A percentile compares a stretch with the other conserved stretches of the same genome.
Conservation (phyloP, 1,284 basidiomycete species). For the Cryptococcus sp. region DNA sequence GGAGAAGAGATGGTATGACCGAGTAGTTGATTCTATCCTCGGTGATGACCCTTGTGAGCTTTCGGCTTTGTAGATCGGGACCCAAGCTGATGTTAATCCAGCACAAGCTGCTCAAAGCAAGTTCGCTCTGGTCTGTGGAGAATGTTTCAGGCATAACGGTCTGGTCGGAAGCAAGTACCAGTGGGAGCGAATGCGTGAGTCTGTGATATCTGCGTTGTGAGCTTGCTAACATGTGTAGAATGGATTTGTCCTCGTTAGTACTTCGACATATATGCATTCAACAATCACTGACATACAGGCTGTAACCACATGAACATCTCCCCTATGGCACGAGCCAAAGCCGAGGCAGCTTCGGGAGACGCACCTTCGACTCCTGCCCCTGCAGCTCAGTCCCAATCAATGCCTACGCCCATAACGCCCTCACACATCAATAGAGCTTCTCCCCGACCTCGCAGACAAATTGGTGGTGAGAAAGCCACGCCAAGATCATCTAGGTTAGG, state of each 20-base stretch:
- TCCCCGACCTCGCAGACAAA: constrained; percentile 17
- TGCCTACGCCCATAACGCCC: constrained; percentile 8
- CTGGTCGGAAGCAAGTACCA: constrained; percentile 75
- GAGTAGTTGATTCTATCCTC: constrained; percentile 75
- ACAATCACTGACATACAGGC: constrained; percentile 12
- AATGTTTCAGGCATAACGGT: constrained; percentile 91
- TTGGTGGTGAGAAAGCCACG: constrained; percentile 20
- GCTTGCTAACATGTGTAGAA: constrained; percentile 17
- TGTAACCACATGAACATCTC: constrained; percentile 45
- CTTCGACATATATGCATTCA: too few relatives aligned
- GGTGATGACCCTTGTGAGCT: constrained; percentile 67
- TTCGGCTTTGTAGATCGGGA: constrained; percentile 37
- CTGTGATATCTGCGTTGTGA: not conserved
- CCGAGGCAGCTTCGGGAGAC: not conserved
- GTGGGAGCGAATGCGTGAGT: constrained; percentile 86
- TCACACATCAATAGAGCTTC: constrained; percentile 13
- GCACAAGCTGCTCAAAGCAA: constrained; percentile 52
- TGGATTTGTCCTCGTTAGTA: constrained; percentile 42
- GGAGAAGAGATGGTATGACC: constrained; percentile 81
- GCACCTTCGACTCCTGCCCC: not conserved
- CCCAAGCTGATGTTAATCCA: constrained; percentile 10
- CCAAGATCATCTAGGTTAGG: constrained; percentile 33
- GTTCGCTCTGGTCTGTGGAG: constrained; percentile 90
- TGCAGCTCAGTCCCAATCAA: not conserved
- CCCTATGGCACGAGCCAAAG: constrained; percentile 24